These are phyloP conservation scores for Eremothecium gossypii DNA, from an alignment of 1,139 yeast species.

Conservation along the genomic window DNA sequence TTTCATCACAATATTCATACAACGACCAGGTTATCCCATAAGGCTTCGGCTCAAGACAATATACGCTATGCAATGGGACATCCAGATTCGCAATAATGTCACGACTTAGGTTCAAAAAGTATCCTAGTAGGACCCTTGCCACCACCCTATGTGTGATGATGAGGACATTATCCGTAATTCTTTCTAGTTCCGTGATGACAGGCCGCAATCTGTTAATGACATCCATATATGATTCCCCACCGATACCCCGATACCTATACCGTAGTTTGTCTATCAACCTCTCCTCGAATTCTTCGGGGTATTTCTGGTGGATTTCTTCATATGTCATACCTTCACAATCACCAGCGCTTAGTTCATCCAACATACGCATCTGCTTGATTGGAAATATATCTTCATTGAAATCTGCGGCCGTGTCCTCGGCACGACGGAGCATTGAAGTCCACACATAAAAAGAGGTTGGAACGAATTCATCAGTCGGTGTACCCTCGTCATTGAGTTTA, in stretches of 20 bases:
- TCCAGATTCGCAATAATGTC: conserved; percentile 83
- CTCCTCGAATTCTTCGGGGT: conserved; percentile 72
- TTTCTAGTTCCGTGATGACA: conserved; percentile 82
- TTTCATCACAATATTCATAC: conserved; percentile 72
- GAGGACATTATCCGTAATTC: conserved; percentile 79
- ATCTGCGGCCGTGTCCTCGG: conserved; percentile 66
- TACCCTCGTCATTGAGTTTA: conserved; percentile 18
- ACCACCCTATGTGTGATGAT: conserved; percentile 87
- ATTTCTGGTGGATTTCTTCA: conserved; percentile 59
- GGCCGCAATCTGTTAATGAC: conserved; percentile 86
- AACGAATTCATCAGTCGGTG: conserved; percentile 16
- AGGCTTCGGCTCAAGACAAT: conserved; percentile 84
- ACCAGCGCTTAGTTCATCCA: conserved; percentile 91
- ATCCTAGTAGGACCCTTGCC: conserved; percentile 76
- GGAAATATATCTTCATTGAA: conserved; percentile 71
- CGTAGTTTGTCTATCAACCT: conserved; percentile 67
- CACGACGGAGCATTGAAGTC: conserved; percentile 78
- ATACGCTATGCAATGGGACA: conserved; percentile 85
- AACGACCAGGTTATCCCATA: conserved; percentile 90
- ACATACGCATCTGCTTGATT: conserved; percentile 82
- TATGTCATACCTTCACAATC: conserved; percentile 88
- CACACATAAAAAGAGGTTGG: conserved; percentile 72
- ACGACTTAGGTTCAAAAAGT: conserved; percentile 76
- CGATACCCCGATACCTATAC: conserved; percentile 90
- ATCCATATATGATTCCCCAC: conserved; percentile 94